Conservation (phyloP, 805 yeast species). For the Candida anglica region DNA sequence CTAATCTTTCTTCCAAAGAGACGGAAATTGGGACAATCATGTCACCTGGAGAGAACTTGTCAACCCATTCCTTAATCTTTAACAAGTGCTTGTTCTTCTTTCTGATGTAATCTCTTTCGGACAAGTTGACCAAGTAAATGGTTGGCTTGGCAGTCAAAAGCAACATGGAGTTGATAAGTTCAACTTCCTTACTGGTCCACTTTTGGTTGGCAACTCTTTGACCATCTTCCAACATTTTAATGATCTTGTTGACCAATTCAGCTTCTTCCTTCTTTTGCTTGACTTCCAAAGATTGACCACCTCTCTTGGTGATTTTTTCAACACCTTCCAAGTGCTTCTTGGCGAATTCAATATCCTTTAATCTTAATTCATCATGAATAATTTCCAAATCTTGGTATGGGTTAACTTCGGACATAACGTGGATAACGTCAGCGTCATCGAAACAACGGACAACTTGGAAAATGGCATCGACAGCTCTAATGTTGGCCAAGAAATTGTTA, state of each 20-base stretch:
- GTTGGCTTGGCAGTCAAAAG: conserved; percentile 94
- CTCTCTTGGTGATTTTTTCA: conserved; percentile 78
- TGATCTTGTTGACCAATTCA: conserved; percentile 67
- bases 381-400: conserved; percentile 94
- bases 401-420: conserved; percentile 88
- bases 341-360: conserved; percentile 95
- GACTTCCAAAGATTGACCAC: conserved; percentile 85
- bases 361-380: conserved; percentile 84
- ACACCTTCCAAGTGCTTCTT: conserved; percentile 74
- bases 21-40: conserved; percentile 91
- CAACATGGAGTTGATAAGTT: conserved; percentile 78
- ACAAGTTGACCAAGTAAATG: conserved; percentile 85
- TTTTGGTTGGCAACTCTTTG: conserved; percentile 81
- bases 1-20: conserved; percentile 85
- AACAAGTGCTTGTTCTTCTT: conserved; percentile 84
- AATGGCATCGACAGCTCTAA: conserved; percentile 96
- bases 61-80: conserved; percentile 88
- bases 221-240: conserved; percentile 75
- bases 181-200: conserved; percentile 92
- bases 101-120: conserved; percentile 83
- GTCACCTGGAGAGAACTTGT: conserved; percentile 77
- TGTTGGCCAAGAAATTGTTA: conserved; percentile 93
- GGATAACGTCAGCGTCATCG: conserved; percentile 96
- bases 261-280: conserved; percentile 87
- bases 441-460: conserved; percentile 97